Conservation (phyloP, 164 flowering plant genomes). For the Malania oleifera region DNA sequence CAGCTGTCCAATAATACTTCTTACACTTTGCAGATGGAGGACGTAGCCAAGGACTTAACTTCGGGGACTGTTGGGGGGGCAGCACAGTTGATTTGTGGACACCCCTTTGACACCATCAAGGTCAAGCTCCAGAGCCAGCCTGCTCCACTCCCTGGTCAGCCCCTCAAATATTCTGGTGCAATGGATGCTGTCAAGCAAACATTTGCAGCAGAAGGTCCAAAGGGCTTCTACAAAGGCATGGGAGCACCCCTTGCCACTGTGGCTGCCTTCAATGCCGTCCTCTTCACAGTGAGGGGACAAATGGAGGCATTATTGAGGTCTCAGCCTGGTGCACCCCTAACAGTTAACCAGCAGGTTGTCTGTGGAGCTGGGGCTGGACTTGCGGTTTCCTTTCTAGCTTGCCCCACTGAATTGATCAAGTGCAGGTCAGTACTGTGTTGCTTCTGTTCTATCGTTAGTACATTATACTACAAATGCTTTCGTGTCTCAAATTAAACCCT, state of each 20-base stretch:
- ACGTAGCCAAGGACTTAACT: conserved; percentile 85
- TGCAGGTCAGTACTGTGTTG: conserved; percentile 61
- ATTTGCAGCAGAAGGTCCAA: conserved; percentile 75
- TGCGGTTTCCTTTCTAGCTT: conserved; percentile 90
- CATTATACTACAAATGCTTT: too few relatives aligned
- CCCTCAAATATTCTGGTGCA: conserved; percentile 74
- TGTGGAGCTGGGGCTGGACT: conserved; percentile 94
- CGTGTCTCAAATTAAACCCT: too few relatives aligned
- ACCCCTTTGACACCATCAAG: conserved; percentile 97
- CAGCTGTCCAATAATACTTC: background rate
- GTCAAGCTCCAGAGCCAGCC: conserved; percentile 99
- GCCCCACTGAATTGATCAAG: conserved; percentile 93
- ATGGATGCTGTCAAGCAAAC: conserved; percentile 93
- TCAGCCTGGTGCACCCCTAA: conserved; percentile 68
- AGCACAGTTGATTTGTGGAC: conserved; percentile 82
- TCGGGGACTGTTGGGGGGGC: conserved; percentile 97
- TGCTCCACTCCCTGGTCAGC: conserved; percentile 78
- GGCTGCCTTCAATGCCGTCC: conserved; percentile 93
- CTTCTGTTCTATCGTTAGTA: background rate
- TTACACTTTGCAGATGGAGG: conserved; percentile 56
- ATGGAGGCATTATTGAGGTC: conserved; percentile 81
- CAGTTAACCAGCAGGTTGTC: conserved; percentile 69
- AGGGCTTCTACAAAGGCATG: conserved; percentile 95
- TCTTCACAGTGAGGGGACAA: conserved; percentile 90
- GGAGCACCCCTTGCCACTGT: conserved; percentile 99